Evolutionary conservation across 441 rosid species (phyloP).

Genomic region (Sinapis alba): DNA sequence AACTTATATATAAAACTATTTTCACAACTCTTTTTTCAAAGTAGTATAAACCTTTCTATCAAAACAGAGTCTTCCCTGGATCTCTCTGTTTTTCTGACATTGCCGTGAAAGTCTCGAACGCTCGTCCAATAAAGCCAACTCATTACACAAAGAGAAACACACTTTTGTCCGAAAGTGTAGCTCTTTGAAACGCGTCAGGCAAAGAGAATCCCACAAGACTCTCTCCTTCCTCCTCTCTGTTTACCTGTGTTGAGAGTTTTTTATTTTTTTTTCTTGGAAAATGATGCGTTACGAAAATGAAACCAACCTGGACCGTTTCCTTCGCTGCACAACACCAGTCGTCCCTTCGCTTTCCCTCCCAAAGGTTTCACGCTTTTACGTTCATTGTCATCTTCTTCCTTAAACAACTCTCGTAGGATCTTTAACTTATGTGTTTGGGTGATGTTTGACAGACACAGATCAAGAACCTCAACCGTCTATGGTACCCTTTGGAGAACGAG

Average conservation of each 20-base stretch:
- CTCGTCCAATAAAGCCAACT: slow-evolving; percentile 21
- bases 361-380: slow-evolving; percentile 28
- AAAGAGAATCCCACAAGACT: slow-evolving; percentile 27
- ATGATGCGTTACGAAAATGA: slow-evolving; percentile 27
- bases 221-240: slow-evolving; percentile 19
- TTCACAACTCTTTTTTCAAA: not conserved
- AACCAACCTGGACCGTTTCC: slow-evolving; percentile 83
- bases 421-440: not conserved
- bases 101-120: slow-evolving; percentile 37
- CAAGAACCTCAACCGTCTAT: slow-evolving; percentile 69
- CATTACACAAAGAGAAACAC: not conserved
- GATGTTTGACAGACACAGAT: slow-evolving; percentile 60
- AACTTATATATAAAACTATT: not conserved
- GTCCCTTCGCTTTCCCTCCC: slow-evolving; percentile 66
- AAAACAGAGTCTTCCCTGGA: slow-evolving; percentile 23
- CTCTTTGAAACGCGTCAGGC: slow-evolving; percentile 15
- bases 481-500: slow-evolving; percentile 92
- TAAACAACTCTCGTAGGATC: slow-evolving; percentile 10
- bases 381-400: not conserved
- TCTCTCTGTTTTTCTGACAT: slow-evolving; percentile 29
- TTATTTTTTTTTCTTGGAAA: not conserved
- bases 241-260: slow-evolving; percentile 23
- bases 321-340: slow-evolving; percentile 76
- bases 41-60: slow-evolving; percentile 1
- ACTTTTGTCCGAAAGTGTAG: slow-evolving; percentile 25